These are phyloP conservation scores for Morella rubra DNA, from an alignment of 306 rosid species.

Conservation along the genomic window DNA sequence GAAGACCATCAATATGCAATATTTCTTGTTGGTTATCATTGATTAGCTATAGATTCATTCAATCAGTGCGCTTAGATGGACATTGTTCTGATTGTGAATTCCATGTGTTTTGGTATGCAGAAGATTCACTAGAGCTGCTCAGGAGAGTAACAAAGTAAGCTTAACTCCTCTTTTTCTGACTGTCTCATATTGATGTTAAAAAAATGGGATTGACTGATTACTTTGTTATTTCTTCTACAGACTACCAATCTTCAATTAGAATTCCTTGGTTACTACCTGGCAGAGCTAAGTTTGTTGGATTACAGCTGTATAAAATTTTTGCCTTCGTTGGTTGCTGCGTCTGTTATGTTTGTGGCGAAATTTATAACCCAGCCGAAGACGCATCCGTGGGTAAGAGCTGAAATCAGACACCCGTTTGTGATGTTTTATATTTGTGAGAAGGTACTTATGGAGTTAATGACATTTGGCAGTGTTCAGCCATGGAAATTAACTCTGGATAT, in stretches of 20 bases:
- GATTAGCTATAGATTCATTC: not conserved
- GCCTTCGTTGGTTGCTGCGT: slow-evolving; percentile 89
- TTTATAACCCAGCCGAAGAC: slow-evolving; percentile 54
- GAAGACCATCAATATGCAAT: not conserved
- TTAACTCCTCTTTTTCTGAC: not conserved
- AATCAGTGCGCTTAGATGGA: not conserved
- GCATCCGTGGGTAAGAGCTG: slow-evolving; percentile 73
- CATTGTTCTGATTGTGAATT: slow-evolving; percentile 9
- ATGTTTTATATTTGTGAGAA: not conserved
- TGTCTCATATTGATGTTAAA: not conserved
- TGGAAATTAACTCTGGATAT: slow-evolving; percentile 58
- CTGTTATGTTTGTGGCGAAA: slow-evolving; percentile 69
- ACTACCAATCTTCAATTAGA: slow-evolving; percentile 59
- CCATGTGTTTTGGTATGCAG: slow-evolving; percentile 41
- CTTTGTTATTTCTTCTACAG: slow-evolving; percentile 37
- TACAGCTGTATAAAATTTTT: slow-evolving; percentile 65
- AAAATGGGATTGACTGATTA: slow-evolving; percentile 17
- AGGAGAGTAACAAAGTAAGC: slow-evolving; percentile 55
- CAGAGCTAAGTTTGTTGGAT: slow-evolving; percentile 87
- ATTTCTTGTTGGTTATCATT: not conserved
- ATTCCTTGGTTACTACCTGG: slow-evolving; percentile 72
- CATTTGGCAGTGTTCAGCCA: slow-evolving; percentile 41
- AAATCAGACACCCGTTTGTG: not conserved
- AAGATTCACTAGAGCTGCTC: slow-evolving; percentile 57
- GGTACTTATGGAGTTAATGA: slow-evolving; percentile 6